Evolutionary conservation across 2,329 filamentous ascomycete genomes (phyloP).

Genomic region (Basipetospora chlamydospora): DNA sequence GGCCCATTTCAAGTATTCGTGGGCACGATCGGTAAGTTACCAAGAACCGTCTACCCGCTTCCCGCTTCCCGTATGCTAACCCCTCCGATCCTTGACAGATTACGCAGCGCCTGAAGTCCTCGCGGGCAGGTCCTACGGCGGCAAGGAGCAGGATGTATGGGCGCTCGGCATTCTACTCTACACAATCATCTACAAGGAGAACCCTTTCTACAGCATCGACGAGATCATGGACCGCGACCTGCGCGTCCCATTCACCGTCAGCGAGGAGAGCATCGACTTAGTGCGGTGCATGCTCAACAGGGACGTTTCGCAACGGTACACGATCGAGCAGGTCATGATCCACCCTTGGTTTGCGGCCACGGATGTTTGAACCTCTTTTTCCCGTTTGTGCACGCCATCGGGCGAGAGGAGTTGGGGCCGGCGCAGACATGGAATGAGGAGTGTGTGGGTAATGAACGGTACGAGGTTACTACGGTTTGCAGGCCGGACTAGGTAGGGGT

Average conservation of each 20-base stretch:
- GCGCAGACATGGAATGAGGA: too few relatives aligned
- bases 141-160: constrained; percentile 98
- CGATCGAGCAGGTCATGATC: constrained; percentile 75
- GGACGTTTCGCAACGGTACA: constrained; percentile 66
- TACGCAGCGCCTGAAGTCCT: constrained; percentile 98
- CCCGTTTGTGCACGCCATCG: too few relatives aligned
- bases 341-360: constrained; percentile 71
- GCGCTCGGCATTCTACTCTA: constrained; percentile 92
- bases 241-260: constrained; percentile 74
- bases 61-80: neutral
- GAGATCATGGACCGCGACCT: constrained; percentile 98
- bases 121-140: constrained; percentile 78
- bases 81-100: constrained; percentile 39
- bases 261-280: constrained; percentile 84
- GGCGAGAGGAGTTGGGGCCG: too few relatives aligned
- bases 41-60: neutral
- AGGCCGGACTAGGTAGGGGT: too few relatives aligned
- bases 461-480: too few relatives aligned
- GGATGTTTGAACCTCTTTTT: constrained; percentile 1
- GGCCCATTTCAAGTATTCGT: constrained; percentile 98
- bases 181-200: constrained; percentile 99
- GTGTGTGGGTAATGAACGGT: too few relatives aligned
- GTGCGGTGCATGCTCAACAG: constrained; percentile 86
- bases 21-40: constrained; percentile 75
- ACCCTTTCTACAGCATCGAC: constrained; percentile 96